phyloP scores from a whole-genome alignment of 1,284 basidiomycete genomes.

The Mycosarcoma mackinlayi region DNA sequence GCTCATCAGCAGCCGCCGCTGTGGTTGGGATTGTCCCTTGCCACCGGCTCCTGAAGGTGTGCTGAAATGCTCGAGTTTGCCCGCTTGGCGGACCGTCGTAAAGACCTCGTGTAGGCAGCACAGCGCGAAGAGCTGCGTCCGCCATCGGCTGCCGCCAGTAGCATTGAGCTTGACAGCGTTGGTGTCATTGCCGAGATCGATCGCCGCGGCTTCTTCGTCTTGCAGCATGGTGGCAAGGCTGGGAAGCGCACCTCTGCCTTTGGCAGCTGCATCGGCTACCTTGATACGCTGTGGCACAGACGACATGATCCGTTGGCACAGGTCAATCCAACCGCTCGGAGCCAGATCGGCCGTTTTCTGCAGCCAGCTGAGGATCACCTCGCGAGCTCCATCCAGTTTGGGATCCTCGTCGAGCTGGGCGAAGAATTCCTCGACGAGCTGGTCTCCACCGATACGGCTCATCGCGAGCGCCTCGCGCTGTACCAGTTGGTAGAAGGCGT shows the following conservation, averaged over 20 bases:
- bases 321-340: slow-evolving; percentile 96
- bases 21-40: slow-evolving; percentile 71
- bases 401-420: slow-evolving; percentile 93
- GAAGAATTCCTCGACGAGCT: slow-evolving; percentile 92
- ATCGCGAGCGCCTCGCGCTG: slow-evolving; percentile 92
- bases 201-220: slow-evolving; percentile 91
- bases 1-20: slow-evolving; percentile 74
- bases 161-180: slow-evolving; percentile 36
- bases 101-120: slow-evolving; percentile 92
- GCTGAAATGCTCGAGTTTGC: slow-evolving; percentile 69
- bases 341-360: slow-evolving; percentile 91
- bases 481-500: slow-evolving; percentile 94
- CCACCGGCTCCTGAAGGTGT: slow-evolving; percentile 75
- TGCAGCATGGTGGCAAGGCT: slow-evolving; percentile 66
- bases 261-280: slow-evolving; percentile 10
- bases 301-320: slow-evolving; percentile 93
- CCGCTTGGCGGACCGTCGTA: slow-evolving; percentile 77
- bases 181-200: slow-evolving; percentile 69
- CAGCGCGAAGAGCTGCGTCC: slow-evolving; percentile 94
- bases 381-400: slow-evolving; percentile 90
- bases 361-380: slow-evolving; percentile 94
- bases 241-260: slow-evolving; percentile 32
- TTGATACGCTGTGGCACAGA: slow-evolving; percentile 13
- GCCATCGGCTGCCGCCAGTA: slow-evolving; percentile 75
- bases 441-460: slow-evolving; percentile 92